Evolutionary conservation across 75 land plant species (phyloP), one percentile per base, ranked within the genome.

Genomic region (Picea sitchensis): DNA sequence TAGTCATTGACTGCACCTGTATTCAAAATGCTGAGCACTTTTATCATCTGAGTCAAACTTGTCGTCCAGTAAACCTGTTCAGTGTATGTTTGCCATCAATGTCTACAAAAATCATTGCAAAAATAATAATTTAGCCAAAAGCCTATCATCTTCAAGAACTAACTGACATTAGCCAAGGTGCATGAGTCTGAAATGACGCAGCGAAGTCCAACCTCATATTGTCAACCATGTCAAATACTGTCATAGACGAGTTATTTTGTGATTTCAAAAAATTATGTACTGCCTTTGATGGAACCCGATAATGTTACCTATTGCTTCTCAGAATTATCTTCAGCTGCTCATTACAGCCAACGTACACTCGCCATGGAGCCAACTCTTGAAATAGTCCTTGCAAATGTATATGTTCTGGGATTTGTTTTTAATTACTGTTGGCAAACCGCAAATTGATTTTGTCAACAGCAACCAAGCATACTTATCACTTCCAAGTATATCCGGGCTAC

Each of bases 21-120:
- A 67, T 67, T 65, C 68, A 65, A 65, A 61, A 65, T 15, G 38
- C 71, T 67, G 71, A 67, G 71, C 20, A 34, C 14, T 65, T 34
- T 67, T 34, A 9, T 67, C 71, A 67, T 67, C 71, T 67, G 44
- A 34, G 36, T 67, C 41, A 34, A 67, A 12, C 71, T 67, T 67
- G 71, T 32, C 71, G 18, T 67, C 71, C 41, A 67, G 18, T 32
- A 32, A 67, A 67, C 71, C 44, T 67, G 71, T 67, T 32, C 41
- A 67, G 44, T 34, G 71, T 34, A 67, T 67, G 71, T 14, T 67
- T 67, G 15, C 36, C 32, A 38, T 67, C 20, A 67, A 67, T 17
- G 44, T 32, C 44, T 17, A 17, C 44, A 34, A 32, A 67, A 34
- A 6, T 32, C 36, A 67, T 17, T 65, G 69, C 20, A 34, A 15